phyloP scores from a whole-genome alignment of 805 yeast genomes.

The Clavispora phyllophila region DNA sequence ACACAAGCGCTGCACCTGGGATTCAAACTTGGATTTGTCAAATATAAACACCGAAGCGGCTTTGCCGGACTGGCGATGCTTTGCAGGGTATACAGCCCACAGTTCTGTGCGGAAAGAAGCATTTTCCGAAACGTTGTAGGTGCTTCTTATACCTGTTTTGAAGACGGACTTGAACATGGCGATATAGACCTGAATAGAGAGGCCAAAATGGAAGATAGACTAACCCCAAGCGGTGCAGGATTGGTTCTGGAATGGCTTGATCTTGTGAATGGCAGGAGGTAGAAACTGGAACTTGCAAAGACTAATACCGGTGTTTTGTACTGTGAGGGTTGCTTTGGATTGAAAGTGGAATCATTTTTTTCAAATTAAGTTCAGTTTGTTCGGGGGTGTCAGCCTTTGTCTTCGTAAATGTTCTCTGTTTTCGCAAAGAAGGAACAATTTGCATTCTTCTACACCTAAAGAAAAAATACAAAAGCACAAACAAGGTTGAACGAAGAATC shows the following conservation, averaged over 20 bases:
- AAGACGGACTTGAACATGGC: slow-evolving; percentile 50
- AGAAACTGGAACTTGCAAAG: background rate
- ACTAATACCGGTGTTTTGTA: no score
- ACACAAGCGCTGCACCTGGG: slow-evolving; percentile 39
- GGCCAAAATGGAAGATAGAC: background rate
- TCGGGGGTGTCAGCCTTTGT: background rate
- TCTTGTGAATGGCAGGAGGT: background rate
- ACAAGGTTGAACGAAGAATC: no score
- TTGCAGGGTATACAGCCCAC: slow-evolving; percentile 86
- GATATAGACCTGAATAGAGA: background rate
- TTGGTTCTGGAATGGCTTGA: background rate
- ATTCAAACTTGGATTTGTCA: slow-evolving; percentile 72
- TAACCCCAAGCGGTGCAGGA: background rate
- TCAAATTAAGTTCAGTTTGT: no score
- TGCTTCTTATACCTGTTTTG: slow-evolving; percentile 56
- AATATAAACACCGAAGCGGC: slow-evolving; percentile 80
- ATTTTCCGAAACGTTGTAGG: slow-evolving; percentile 63
- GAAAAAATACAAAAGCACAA: no score
- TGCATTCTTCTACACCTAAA: no score
- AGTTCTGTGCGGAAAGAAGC: slow-evolving; percentile 72
- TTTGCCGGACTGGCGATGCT: slow-evolving; percentile 55
- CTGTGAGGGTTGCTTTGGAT: no score
- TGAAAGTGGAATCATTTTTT: no score
- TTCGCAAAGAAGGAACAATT: no score
- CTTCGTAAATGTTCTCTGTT: background rate